phyloP scores from a whole-genome alignment of 177 flowering plant genomes.

The Telopea speciosissima region DNA sequence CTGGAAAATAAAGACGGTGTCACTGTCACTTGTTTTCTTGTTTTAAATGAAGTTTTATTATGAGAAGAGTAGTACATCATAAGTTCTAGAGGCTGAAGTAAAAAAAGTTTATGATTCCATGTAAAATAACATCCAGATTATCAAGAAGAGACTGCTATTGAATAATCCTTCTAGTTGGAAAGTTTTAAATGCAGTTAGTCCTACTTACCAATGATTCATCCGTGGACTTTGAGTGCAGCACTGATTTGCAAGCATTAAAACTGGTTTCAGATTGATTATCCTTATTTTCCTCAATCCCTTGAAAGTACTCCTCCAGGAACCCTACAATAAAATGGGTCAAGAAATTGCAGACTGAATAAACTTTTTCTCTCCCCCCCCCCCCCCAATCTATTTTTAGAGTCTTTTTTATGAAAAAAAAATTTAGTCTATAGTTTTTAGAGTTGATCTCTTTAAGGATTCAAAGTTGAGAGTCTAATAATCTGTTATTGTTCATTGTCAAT shows the following conservation, averaged over 20 bases:
- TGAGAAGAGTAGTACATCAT: too few species aligned
- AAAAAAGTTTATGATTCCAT: background rate
- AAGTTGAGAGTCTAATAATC: background rate
- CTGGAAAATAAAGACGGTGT: slow-evolving; percentile 25
- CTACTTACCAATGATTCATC: slow-evolving; percentile 62
- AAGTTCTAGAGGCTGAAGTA: too few species aligned
- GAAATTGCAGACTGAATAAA: background rate
- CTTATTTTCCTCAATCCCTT: slow-evolving; percentile 16
- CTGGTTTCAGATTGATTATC: slow-evolving; percentile 18
- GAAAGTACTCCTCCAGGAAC: slow-evolving; percentile 47
- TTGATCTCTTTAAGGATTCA: too few species aligned
- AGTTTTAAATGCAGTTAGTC: background rate
- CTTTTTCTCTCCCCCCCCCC: background rate
- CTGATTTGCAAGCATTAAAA: slow-evolving; percentile 33
- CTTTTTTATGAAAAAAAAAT: too few species aligned
- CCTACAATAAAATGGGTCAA: slow-evolving; percentile 25
- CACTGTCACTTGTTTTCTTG: slow-evolving; percentile 13
- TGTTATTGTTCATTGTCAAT: background rate
- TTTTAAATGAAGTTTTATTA: background rate
- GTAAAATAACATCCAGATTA: background rate
- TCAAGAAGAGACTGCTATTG: background rate
- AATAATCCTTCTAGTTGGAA: background rate
- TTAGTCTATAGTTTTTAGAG: too few species aligned
- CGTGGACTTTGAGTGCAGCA: slow-evolving; percentile 54
- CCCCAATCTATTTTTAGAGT: too few species aligned